phyloP scores from a whole-genome alignment of 257 asterid species.

The Craterostigma plantagineum region DNA sequence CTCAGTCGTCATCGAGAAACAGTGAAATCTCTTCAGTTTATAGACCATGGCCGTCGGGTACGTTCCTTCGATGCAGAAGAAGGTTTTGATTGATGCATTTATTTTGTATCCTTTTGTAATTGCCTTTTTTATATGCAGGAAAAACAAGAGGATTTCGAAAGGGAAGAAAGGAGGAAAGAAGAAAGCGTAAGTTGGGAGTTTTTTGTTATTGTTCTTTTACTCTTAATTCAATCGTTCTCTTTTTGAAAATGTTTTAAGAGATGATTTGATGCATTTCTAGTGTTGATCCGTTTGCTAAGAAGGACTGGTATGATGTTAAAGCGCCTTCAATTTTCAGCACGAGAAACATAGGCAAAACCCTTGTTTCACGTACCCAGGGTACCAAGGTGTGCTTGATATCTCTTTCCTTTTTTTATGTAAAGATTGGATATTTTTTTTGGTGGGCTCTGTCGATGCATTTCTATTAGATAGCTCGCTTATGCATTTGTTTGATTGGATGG shows the following conservation, averaged over 20 bases:
- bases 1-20: no score
- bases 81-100: neutral
- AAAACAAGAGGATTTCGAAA: conserved; percentile 51
- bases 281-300: conserved; percentile 38
- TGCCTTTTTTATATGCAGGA: conserved; percentile 15
- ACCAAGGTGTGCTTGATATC: no score
- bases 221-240: no score
- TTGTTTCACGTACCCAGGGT: conserved; percentile 51
- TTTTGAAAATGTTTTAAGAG: neutral
- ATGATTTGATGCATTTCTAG: conserved; percentile 7
- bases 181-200: conserved; percentile 26
- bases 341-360: conserved; percentile 36
- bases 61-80: neutral
- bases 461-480: no score
- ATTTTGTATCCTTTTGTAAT: conserved; percentile 1
- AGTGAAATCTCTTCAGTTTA: neutral
- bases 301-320: conserved; percentile 51
- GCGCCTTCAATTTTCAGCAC: conserved; percentile 37
- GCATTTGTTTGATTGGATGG: no score
- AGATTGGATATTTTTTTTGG: no score
- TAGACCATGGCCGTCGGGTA: conserved; percentile 83
- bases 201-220: neutral
- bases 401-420: no score
- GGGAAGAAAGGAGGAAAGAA: conserved; percentile 63
- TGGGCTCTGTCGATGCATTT: no score